These are phyloP conservation scores for Citeromyces siamensis DNA, from an alignment of 1,139 yeast genomes.

Conservation along the genomic window DNA sequence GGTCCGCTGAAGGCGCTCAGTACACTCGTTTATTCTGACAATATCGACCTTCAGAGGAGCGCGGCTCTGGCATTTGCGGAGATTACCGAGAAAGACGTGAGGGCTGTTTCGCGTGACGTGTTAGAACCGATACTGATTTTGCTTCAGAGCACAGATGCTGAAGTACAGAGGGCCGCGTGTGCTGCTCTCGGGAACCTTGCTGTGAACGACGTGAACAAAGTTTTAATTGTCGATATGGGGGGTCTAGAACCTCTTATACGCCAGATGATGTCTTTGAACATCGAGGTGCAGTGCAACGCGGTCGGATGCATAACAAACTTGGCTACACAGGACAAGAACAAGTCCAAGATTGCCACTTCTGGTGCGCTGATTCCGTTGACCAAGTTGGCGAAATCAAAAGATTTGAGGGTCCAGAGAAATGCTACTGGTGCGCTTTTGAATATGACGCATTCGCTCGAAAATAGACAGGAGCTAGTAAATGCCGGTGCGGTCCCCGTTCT, in stretches of 20 bases:
- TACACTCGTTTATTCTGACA: conserved; percentile 88
- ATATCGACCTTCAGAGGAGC: conserved; percentile 87
- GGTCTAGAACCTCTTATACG: conserved; percentile 92
- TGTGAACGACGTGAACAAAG: conserved; percentile 89
- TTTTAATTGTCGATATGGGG: conserved; percentile 93
- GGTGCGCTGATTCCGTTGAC: conserved; percentile 96
- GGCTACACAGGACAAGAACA: conserved; percentile 98
- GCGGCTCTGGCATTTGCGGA: conserved; percentile 99
- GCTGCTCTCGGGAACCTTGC: conserved; percentile 97
- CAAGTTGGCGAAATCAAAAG: conserved; percentile 86
- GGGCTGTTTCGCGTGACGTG: conserved; percentile 84
- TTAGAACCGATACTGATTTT: conserved; percentile 85
- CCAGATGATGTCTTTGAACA: conserved; percentile 95
- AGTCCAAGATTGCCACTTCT: conserved; percentile 87
- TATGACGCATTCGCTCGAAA: conserved; percentile 97
- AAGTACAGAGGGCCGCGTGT: conserved; percentile 96
- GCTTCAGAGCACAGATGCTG: conserved; percentile 79
- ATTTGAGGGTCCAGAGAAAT: conserved; percentile 92
- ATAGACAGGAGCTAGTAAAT: conserved; percentile 90
- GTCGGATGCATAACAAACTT: conserved; percentile 97
- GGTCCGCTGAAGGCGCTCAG: conserved; percentile 83
- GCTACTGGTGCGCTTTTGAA: conserved; percentile 96
- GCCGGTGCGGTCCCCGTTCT: conserved; percentile 98
- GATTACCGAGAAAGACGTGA: conserved; percentile 90
- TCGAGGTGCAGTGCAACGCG: conserved; percentile 97